Evolutionary conservation across 257 asterid species (phyloP).

Genomic region (Ehretia macrophylla): DNA sequence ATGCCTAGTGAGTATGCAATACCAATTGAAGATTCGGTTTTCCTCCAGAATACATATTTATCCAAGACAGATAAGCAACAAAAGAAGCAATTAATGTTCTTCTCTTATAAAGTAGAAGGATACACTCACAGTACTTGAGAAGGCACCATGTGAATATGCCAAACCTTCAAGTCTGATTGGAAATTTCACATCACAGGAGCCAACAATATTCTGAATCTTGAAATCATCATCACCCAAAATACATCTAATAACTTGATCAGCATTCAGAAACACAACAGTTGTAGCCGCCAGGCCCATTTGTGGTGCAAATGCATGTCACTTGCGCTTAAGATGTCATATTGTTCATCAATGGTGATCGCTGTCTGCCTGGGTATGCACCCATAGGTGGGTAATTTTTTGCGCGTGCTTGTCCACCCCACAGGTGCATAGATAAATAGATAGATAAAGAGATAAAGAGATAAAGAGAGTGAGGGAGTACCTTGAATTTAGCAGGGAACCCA

Average conservation of each 20-base stretch:
- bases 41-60: too few relatives aligned
- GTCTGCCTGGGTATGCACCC: too few relatives aligned
- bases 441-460: too few relatives aligned
- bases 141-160: slow-evolving; percentile 30
- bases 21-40: too few relatives aligned
- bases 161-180: slow-evolving; percentile 37
- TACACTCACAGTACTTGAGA: slow-evolving; percentile 31
- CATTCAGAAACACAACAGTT: neutral
- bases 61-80: neutral
- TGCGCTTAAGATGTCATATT: too few relatives aligned
- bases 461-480: slow-evolving; percentile 13
- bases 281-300: too few relatives aligned
- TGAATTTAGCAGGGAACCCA: slow-evolving; percentile 37
- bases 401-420: too few relatives aligned
- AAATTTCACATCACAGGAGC: slow-evolving; percentile 31
- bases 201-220: slow-evolving; percentile 38
- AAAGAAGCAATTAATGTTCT: neutral
- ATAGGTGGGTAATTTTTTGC: too few relatives aligned
- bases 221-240: slow-evolving; percentile 23
- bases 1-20: too few relatives aligned
- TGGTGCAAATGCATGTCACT: too few relatives aligned
- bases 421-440: too few relatives aligned
- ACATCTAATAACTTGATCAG: neutral
- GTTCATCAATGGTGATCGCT: too few relatives aligned
- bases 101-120: neutral